phyloP scores from a whole-genome alignment of 1,284 basidiomycete genomes.

The Pseudozyma flocculosa region DNA sequence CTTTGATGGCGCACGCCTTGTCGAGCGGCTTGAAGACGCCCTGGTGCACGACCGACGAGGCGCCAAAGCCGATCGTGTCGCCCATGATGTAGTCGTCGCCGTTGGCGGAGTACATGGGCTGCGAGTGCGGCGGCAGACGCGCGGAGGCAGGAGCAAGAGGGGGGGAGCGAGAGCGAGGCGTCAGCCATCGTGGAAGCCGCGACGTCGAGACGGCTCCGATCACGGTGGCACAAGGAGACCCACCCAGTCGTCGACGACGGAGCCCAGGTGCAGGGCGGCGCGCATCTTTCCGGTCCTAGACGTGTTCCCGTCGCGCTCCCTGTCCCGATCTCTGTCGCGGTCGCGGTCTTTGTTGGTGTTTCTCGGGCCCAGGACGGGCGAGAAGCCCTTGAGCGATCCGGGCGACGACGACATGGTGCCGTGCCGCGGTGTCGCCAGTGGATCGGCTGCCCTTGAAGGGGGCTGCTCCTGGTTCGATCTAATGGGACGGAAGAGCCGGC shows the following conservation, averaged over 20 bases:
- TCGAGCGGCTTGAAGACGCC: slow-evolving; percentile 67
- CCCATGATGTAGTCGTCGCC: slow-evolving; percentile 50
- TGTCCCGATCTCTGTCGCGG: slow-evolving; percentile 9
- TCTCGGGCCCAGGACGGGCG: slow-evolving; percentile 12
- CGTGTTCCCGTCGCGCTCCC: no score
- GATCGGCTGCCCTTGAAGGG: no score
- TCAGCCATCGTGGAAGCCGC: not conserved
- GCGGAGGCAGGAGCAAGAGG: not conserved
- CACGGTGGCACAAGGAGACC: no score
- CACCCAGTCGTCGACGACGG: slow-evolving; percentile 78
- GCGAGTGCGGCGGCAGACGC: not conserved
- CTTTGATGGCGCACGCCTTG: slow-evolving; percentile 75
- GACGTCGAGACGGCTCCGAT: no score
- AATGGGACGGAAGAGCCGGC: no score
- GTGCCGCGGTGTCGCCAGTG: no score
- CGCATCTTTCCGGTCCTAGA: slow-evolving; percentile 23
- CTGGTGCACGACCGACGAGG: slow-evolving; percentile 80
- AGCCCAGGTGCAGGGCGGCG: slow-evolving; percentile 65
- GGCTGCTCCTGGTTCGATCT: no score
- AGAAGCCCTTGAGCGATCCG: no score
- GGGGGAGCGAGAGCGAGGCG: no score
- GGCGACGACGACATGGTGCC: no score
- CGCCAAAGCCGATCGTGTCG: slow-evolving; percentile 67
- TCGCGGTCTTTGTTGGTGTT: slow-evolving; percentile 22
- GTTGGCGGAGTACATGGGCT: slow-evolving; percentile 34